Evolutionary conservation across 108 stramenopile genomes (phyloP).

Genomic region (Pseudonitzschia delicatissima): DNA sequence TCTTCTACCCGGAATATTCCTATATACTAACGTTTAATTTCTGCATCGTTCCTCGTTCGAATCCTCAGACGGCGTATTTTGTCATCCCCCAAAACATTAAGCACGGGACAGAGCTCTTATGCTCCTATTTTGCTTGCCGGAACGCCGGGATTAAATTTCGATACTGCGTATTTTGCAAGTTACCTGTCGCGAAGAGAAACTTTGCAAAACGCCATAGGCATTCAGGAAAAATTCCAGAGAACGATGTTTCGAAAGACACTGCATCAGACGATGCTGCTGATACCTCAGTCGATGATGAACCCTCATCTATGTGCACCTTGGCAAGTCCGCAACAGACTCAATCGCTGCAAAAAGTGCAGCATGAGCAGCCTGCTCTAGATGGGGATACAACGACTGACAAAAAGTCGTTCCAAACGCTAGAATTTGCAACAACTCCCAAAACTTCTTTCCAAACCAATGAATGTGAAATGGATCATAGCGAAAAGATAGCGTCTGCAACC

Average conservation of each 20-base stretch:
- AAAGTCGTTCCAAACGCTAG: too few relatives aligned
- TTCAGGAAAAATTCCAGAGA: conserved; percentile 2
- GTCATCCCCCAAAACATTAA: conserved; percentile 67
- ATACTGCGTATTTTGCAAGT: conserved; percentile 62
- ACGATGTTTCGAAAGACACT: background rate
- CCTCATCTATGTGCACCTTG: too few relatives aligned
- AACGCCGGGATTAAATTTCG: conserved; percentile 80
- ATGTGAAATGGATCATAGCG: background rate
- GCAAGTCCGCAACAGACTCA: too few relatives aligned
- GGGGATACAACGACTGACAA: too few relatives aligned
- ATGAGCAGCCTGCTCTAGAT: too few relatives aligned
- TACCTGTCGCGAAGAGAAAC: conserved; percentile 81
- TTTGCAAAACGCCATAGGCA: conserved; percentile 79
- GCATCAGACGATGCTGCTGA: conserved; percentile 1
- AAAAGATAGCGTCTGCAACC: too few relatives aligned
- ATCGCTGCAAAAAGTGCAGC: too few relatives aligned
- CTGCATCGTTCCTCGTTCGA: background rate
- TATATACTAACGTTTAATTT: background rate
- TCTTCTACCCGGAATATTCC: background rate
- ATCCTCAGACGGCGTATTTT: conserved; percentile 66
- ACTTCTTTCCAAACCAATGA: too few relatives aligned
- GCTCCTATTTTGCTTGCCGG: conserved; percentile 75
- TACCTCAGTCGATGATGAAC: conserved; percentile 7
- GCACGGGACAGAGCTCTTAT: conserved; percentile 79
- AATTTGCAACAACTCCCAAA: too few relatives aligned